A percentile compares a stretch with the other conserved stretches of the same genome.
phyloP scores from a whole-genome alignment of 305 asterid species.

The Nicotiana rustica region DNA sequence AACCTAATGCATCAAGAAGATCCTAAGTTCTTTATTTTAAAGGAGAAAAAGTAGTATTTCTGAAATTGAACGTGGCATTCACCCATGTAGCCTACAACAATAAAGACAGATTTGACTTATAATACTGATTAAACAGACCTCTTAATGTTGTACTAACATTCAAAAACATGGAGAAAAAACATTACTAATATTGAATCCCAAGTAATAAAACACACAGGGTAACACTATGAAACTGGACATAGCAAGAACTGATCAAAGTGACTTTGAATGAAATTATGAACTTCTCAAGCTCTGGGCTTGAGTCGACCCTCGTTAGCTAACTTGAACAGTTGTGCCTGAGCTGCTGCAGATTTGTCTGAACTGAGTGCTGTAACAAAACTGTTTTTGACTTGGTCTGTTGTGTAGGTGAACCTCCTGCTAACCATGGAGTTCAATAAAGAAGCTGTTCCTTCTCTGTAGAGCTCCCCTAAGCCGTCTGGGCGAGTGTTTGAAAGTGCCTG shows the following conservation, averaged over 20 bases:
- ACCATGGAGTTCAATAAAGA: constrained; percentile 43
- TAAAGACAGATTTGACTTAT: background rate
- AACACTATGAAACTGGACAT: background rate
- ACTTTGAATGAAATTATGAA: background rate
- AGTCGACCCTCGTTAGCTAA: constrained; percentile 40
- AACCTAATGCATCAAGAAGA: constrained; percentile 30
- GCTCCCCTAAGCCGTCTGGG: constrained; percentile 33
- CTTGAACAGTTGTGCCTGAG: constrained; percentile 40
- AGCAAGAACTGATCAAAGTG: background rate
- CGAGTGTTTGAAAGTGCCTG: constrained; percentile 39
- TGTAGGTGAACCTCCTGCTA: constrained; percentile 34
- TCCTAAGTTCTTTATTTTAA: background rate
- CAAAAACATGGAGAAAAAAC: background rate
- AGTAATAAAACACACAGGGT: constrained; percentile 7
- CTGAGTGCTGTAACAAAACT: constrained; percentile 36
- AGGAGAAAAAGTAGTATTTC: background rate
- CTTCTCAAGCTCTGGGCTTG: constrained; percentile 33
- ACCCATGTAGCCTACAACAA: constrained; percentile 9
- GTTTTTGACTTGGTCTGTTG: constrained; percentile 32
- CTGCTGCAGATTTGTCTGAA: constrained; percentile 38
- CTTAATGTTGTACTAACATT: background rate
- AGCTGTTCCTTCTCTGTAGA: constrained; percentile 40
- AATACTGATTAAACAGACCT: background rate
- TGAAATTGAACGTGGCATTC: background rate
- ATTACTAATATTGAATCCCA: background rate